Conservation (phyloP, 2,329 filamentous ascomycete genomes). For the Taxawa tesnikishii region DNA sequence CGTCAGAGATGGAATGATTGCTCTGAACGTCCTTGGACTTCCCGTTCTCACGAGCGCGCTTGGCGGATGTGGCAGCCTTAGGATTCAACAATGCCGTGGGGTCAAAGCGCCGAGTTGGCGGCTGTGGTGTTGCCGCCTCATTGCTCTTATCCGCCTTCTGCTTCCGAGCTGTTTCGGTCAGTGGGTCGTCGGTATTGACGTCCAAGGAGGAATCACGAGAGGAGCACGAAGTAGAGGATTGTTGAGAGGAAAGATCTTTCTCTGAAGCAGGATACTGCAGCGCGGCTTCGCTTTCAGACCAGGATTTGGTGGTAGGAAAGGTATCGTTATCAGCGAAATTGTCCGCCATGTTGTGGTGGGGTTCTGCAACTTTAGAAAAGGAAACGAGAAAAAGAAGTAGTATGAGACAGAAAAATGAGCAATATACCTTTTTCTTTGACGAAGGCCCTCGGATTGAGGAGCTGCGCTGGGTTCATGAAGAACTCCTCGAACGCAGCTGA, state of each 20-base stretch:
- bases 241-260: too few species aligned
- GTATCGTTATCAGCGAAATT: too few species aligned
- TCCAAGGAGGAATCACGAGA: too few species aligned
- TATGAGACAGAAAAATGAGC: conserved; percentile 1
- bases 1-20: background rate
- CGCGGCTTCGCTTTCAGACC: too few species aligned
- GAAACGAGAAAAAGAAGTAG: conserved; percentile 1
- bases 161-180: background rate
- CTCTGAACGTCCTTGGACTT: background rate
- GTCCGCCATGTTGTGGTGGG: too few species aligned
- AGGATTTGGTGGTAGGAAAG: too few species aligned
- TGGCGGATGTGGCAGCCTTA: conserved; percentile 16
- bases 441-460: conserved; percentile 25
- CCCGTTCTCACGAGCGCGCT: conserved; percentile 15
- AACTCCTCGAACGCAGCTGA: too few species aligned
- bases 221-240: too few species aligned
- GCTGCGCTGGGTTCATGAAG: conserved; percentile 21
- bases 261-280: too few species aligned
- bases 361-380: too few species aligned
- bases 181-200: background rate
- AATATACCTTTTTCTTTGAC: conserved; percentile 13
- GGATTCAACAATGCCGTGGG: conserved; percentile 23
- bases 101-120: conserved; percentile 12
- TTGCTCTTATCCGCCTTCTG: background rate
- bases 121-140: conserved; percentile 3